Percentiles rank a stretch among this genome's conserved stretches.
These are phyloP conservation scores for Acacia acuminata DNA, from an alignment of 306 rosid species.

Conservation along the genomic window DNA sequence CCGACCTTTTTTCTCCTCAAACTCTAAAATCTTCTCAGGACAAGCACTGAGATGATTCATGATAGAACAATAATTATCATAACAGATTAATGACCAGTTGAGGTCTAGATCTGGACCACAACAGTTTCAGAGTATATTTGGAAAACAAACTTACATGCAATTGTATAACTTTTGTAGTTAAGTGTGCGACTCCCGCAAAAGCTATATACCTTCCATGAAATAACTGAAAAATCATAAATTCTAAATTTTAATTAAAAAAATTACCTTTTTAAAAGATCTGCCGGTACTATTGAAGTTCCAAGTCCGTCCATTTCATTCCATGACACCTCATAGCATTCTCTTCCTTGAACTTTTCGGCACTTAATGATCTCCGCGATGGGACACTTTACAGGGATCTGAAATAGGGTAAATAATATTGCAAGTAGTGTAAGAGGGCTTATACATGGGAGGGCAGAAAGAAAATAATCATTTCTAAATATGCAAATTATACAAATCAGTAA, in stretches of 20 bases:
- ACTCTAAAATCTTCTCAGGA: conserved; percentile 74
- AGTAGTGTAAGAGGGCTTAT: neutral
- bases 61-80: conserved; percentile 10
- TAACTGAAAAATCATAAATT: neutral
- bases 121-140: neutral
- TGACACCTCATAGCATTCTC: conserved; percentile 71
- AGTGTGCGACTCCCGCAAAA: neutral
- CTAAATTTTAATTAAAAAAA: neutral
- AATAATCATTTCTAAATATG: neutral
- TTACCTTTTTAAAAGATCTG: conserved; percentile 68
- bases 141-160: neutral
- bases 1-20: conserved; percentile 50
- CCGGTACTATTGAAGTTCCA: conserved; percentile 59
- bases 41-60: conserved; percentile 64
- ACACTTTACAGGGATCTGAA: conserved; percentile 71
- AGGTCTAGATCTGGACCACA: neutral
- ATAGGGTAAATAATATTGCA: neutral
- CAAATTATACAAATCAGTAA: neutral
- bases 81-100: conserved; percentile 2
- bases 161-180: neutral
- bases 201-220: neutral
- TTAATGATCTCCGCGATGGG: conserved; percentile 70
- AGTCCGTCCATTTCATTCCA: conserved; percentile 72
- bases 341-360: conserved; percentile 61
- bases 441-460: neutral